Conservation (phyloP, 306 rosid genomes). For the Sechiopsis laciniata region DNA sequence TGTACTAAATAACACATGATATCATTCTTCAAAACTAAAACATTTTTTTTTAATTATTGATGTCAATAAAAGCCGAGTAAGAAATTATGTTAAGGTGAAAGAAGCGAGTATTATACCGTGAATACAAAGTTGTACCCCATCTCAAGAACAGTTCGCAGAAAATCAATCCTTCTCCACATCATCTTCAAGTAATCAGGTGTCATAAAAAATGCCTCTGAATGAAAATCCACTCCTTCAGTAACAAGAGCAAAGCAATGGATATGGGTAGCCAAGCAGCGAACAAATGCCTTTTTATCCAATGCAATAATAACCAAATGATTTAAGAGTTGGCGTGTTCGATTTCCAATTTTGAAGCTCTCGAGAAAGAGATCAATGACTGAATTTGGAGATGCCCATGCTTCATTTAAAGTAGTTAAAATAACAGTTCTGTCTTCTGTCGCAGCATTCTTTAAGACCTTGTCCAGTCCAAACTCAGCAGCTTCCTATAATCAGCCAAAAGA, state of each 20-base stretch:
- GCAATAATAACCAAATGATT: conserved; percentile 81
- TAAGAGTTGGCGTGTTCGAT: conserved; percentile 53
- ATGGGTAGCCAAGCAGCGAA: conserved; percentile 68
- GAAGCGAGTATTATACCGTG: conserved; percentile 49
- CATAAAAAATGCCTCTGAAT: conserved; percentile 75
- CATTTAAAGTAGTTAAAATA: conserved; percentile 81
- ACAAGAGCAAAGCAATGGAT: conserved; percentile 61
- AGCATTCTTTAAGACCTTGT: conserved; percentile 55
- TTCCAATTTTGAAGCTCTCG: conserved; percentile 84
- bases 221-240: conserved; percentile 67
- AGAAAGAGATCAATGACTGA: conserved; percentile 80
- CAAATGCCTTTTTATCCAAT: conserved; percentile 66
- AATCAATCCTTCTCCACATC: conserved; percentile 97
- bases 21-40: no score
- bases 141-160: conserved; percentile 75
- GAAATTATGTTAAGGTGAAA: not conserved
- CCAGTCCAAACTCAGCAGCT: conserved; percentile 48
- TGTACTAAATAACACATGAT: no score
- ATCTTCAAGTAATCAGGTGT: conserved; percentile 76
- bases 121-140: conserved; percentile 91
- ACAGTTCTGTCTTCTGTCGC: conserved; percentile 73
- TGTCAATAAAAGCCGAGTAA: not conserved
- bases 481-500: conserved; percentile 36
- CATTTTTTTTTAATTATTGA: not conserved
- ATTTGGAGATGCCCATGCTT: conserved; percentile 90